phyloP scores from a whole-genome alignment of 2,329 filamentous ascomycete species.

The Fusarium sp. region DNA sequence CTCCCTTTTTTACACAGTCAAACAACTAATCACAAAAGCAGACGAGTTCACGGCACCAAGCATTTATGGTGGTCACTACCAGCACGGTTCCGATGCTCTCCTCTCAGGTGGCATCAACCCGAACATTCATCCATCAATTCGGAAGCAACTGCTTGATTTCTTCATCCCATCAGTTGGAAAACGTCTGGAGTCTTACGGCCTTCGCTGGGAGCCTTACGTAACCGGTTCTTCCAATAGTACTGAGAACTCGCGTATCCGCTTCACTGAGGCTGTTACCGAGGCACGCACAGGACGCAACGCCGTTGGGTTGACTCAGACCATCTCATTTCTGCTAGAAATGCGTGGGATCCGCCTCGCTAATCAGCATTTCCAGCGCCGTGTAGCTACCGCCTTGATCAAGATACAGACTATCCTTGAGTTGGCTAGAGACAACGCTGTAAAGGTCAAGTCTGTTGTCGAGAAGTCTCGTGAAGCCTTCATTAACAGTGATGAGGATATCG shows the following conservation, averaged over 20 bases:
- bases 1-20: too few species aligned
- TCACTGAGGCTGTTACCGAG: conserved; percentile 1
- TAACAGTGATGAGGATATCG: conserved; percentile 16
- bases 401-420: conserved; percentile 26
- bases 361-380: conserved; percentile 30
- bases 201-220: conserved; percentile 22
- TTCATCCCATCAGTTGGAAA: conserved; percentile 19
- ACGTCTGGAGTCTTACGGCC: not conserved
- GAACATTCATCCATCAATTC: conserved; percentile 20
- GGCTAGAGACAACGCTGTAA: not conserved
- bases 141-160: conserved; percentile 11
- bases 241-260: not conserved
- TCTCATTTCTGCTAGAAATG: conserved; percentile 19
- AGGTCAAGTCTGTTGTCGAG: conserved; percentile 16
- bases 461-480: conserved; percentile 14
- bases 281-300: not conserved
- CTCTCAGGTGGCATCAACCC: conserved; percentile 15
- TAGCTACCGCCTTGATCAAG: conserved; percentile 14
- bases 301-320: conserved; percentile 8
- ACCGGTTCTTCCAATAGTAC: conserved; percentile 3
- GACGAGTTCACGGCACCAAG: not conserved
- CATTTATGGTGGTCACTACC: conserved; percentile 15
- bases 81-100: conserved; percentile 8
- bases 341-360: conserved; percentile 19
- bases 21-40: not conserved